Base-by-base conservation (phyloP, 306 rosid species). In the Medicago ruthenica region DNA sequence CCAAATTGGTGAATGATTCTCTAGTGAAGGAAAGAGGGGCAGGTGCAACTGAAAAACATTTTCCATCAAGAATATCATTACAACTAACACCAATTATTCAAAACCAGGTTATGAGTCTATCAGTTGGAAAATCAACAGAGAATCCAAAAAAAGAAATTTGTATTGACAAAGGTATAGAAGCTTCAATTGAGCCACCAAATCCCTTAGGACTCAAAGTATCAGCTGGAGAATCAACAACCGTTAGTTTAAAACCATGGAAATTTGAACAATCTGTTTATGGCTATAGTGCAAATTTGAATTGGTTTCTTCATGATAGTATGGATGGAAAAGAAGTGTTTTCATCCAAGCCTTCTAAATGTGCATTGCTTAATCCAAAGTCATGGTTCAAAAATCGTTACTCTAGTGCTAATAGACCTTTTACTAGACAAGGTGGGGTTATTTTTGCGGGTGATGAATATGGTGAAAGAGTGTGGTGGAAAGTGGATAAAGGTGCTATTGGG, bases 371-470 rank as follows among this genome's bases (percentile, higher is more conserved):
- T 82, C 96, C 98, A 0, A 95, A 76, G 68, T 84, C 95, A 13
- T 95, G 98, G 98, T 95, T 92, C 59, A 85, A 85, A 20, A 84
- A 95, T 42, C 70, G 97, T 8, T 92, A 92, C 76, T 86, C 97
- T 0, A 92, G 92, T 48, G 98, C 88, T 66, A 71, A 80, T 31
- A 55, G 97, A 81, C 98, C 97, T 0, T 95, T 92, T 65, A 95
- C 89, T 1, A 87, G 88, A 75, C 92, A 95, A 86, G 98, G 98
- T 69, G 97, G 97, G 11, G 87, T 95, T 47, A 67, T 90, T 15
- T 95, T 95, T 74, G 98, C 95, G 1, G 97, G 97, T 1, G 98
- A 95, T 71, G 96, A 85, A 79, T 92, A 92, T 17, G 97, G 97
- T 44, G 91, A 92, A 39, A 79, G 84, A 1, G 93, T 90, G 12